These are phyloP conservation scores for Gossypium thurberi DNA, from an alignment of 345 rosid genomes.

Conservation along the genomic window DNA sequence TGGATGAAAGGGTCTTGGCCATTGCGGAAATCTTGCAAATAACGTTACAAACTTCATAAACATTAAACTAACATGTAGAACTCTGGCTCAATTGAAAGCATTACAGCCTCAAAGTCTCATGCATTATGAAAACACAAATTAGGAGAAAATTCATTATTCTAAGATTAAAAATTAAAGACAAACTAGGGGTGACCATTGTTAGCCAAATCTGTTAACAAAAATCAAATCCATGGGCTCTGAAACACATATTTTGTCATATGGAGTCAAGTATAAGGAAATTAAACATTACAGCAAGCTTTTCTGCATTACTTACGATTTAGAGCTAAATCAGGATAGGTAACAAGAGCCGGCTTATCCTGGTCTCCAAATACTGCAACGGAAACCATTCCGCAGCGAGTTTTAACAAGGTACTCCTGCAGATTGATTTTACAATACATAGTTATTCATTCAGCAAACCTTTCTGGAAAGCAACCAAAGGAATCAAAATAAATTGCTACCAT, in stretches of 20 bases:
- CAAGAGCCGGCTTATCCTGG: constrained; percentile 87
- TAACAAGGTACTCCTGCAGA: constrained; percentile 65
- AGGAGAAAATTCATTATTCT: background rate
- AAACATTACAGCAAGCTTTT: background rate
- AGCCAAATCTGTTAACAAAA: background rate
- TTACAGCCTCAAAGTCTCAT: background rate
- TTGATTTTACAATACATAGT: constrained; percentile 16
- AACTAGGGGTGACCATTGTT: background rate
- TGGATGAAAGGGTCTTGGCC: background rate
- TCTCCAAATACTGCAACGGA: constrained; percentile 88
- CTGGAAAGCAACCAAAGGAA: constrained; percentile 14
- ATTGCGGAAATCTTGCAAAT: background rate
- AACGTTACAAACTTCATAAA: background rate
- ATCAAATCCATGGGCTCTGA: too few relatives aligned
- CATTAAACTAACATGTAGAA: background rate
- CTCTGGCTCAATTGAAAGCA: background rate
- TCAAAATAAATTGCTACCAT: background rate
- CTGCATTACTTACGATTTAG: constrained; percentile 52
- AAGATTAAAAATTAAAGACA: background rate
- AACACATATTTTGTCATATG: background rate
- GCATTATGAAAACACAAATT: background rate
- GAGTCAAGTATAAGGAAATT: background rate
- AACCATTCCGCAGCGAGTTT: constrained; percentile 53
- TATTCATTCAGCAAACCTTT: constrained; percentile 10
- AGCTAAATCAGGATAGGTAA: constrained; percentile 92